Conservation (phyloP, 1,284 basidiomycete species). For the Anthracocystis panici-leucophaei region DNA sequence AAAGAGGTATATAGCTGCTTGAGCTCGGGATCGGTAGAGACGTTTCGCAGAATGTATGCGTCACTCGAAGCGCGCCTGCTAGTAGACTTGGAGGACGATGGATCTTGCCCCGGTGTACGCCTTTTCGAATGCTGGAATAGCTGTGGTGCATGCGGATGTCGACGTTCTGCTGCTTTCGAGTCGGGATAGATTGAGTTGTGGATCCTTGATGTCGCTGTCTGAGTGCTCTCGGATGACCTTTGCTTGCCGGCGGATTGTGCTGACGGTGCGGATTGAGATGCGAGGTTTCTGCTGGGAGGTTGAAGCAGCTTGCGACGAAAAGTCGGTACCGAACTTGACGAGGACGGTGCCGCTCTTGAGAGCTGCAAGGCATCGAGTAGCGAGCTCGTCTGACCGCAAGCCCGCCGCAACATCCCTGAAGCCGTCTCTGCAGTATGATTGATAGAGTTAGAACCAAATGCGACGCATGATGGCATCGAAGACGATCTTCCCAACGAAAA, state of each 20-base stretch:
- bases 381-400: neutral
- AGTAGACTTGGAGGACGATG: neutral
- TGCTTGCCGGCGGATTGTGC: neutral
- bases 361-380: neutral
- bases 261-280: neutral
- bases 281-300: neutral
- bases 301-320: neutral
- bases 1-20: conserved; percentile 43
- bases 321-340: neutral
- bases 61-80: conserved; percentile 16
- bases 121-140: conserved; percentile 34
- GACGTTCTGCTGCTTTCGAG: conserved; percentile 36
- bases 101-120: neutral
- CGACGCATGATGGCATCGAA: neutral
- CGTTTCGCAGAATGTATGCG: conserved; percentile 31
- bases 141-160: conserved; percentile 33
- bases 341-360: neutral
- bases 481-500: neutral
- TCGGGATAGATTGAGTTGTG: conserved; percentile 32
- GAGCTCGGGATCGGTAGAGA: conserved; percentile 32
- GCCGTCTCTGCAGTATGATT: neutral
- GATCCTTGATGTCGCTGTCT: neutral
- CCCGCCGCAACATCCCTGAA: neutral
- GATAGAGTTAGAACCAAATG: neutral
- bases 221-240: neutral